Percentiles rank a stretch among this genome's conserved stretches.
Evolutionary conservation across 2,329 filamentous ascomycete genomes (phyloP).

Genomic region (Drechslerella dactyloides): DNA sequence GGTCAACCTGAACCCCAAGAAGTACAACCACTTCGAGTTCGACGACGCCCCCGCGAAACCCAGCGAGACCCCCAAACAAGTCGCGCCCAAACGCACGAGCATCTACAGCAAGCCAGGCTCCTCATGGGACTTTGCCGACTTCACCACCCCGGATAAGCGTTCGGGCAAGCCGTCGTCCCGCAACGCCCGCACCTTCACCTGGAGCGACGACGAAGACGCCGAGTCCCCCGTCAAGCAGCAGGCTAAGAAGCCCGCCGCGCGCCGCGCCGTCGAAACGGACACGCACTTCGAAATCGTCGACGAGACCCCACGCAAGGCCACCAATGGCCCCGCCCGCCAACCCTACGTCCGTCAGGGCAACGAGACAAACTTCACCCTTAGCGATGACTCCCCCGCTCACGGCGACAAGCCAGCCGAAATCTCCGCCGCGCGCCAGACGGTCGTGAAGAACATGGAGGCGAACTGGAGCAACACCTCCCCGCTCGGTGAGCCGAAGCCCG

Average conservation of each 20-base stretch:
- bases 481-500: slow-evolving; percentile 48
- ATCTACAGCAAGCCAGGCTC: slow-evolving; percentile 70
- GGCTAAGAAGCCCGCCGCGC: slow-evolving; percentile 64
- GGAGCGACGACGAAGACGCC: slow-evolving; percentile 74
- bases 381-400: slow-evolving; percentile 68
- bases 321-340: slow-evolving; percentile 46
- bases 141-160: slow-evolving; percentile 79
- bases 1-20: slow-evolving; percentile 73
- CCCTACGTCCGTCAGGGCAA: slow-evolving; percentile 66
- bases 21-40: slow-evolving; percentile 86
- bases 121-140: slow-evolving; percentile 89
- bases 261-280: slow-evolving; percentile 79
- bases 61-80: slow-evolving; percentile 56
- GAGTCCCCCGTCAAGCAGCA: slow-evolving; percentile 65
- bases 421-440: slow-evolving; percentile 70
- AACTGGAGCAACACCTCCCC: slow-evolving; percentile 60
- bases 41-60: slow-evolving; percentile 67
- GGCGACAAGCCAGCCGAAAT: slow-evolving; percentile 60
- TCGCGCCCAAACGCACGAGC: slow-evolving; percentile 53
- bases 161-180: slow-evolving; percentile 69
- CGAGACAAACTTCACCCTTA: slow-evolving; percentile 76
- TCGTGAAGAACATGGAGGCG: slow-evolving; percentile 74
- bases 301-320: slow-evolving; percentile 64
- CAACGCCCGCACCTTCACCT: slow-evolving; percentile 76
- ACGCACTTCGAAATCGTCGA: slow-evolving; percentile 85